Evolutionary conservation across 2,329 filamentous ascomycete species (phyloP).

Genomic region (Nemania abortiva): DNA sequence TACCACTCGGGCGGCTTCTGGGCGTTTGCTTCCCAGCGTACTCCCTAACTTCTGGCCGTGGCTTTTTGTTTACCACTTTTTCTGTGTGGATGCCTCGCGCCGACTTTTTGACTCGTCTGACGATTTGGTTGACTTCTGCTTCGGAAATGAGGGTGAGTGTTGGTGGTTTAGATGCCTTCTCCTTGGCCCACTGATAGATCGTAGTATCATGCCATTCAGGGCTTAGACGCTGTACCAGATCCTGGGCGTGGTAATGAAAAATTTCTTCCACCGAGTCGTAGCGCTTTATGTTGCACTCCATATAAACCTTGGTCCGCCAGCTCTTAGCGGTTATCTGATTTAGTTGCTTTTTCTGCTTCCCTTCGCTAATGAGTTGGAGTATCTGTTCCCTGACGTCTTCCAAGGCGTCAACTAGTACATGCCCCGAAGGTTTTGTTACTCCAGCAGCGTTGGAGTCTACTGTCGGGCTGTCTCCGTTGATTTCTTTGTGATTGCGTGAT

Average conservation of each 20-base stretch:
- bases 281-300: conserved; percentile 57
- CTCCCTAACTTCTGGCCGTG: conserved; percentile 36
- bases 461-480: background rate
- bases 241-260: conserved; percentile 59
- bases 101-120: conserved; percentile 46
- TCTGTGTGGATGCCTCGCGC: conserved; percentile 21
- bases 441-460: background rate
- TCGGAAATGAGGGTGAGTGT: conserved; percentile 46
- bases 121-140: conserved; percentile 44
- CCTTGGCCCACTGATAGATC: conserved; percentile 50
- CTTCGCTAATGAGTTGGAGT: conserved; percentile 46
- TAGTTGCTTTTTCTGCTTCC: conserved; percentile 49
- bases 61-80: conserved; percentile 32
- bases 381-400: conserved; percentile 46
- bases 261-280: conserved; percentile 56
- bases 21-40: conserved; percentile 45
- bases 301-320: conserved; percentile 51
- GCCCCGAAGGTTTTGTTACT: conserved; percentile 26
- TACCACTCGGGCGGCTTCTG: conserved; percentile 56
- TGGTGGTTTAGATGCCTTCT: conserved; percentile 47
- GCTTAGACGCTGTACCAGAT: conserved; percentile 51
- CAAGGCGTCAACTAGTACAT: conserved; percentile 42
- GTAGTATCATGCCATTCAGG: conserved; percentile 50
- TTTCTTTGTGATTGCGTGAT: conserved; percentile 11
- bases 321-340: conserved; percentile 45